Base-by-base conservation (phyloP, 306 rosid species). In the Vigna trinervia region DNA sequence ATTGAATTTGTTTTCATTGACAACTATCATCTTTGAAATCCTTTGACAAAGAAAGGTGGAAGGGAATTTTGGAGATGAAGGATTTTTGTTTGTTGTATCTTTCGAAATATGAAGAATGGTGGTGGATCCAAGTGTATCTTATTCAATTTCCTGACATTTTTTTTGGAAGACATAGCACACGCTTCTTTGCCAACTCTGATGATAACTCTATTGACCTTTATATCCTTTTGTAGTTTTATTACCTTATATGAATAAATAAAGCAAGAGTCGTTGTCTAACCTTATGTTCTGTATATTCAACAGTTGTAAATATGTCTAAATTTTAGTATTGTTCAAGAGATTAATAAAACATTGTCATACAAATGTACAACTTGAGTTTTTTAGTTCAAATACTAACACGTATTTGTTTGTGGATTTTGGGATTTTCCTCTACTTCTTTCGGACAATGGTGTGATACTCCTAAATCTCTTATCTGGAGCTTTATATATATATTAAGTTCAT, bases 351-450 rank as follows among this genome's bases (percentile, higher is more conserved):
- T 72, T 73, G 69, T 51, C 69, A 59, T 73, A 59, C 73, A 60
- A 28, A 28, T 28, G 3, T 28, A 28, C 30, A 28, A 28, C 30
- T 28, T 28, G 30, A 28, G 30, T 84, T 39, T 56, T 75, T 76
- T 19, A 50, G 53, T 66, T 77, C 73, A 26, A 82, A 70, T 76
- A n/a, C 62, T 63, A 63, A 56, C 83, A 54, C 19, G 19, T 12
- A 77, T 74, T 79, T 72, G 80, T 66, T 38, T 46, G 41, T 62
- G 75, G 80, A 68, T 67, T 81, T 81, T 58, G 73, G 80, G 77
- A 39, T 60, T 83, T 23, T 73, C 20, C 34, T 8, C 48, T 19
- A 69, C 54, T 56, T 36, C 70, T 64, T 41, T 41, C 1, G 39
- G 61, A 50, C 10, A 28, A 4, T 73, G 78, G 74, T 17, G 63